Base-by-base conservation (phyloP, 495 filamentous ascomycete genomes). In the Hypoxylon cercidicola region DNA sequence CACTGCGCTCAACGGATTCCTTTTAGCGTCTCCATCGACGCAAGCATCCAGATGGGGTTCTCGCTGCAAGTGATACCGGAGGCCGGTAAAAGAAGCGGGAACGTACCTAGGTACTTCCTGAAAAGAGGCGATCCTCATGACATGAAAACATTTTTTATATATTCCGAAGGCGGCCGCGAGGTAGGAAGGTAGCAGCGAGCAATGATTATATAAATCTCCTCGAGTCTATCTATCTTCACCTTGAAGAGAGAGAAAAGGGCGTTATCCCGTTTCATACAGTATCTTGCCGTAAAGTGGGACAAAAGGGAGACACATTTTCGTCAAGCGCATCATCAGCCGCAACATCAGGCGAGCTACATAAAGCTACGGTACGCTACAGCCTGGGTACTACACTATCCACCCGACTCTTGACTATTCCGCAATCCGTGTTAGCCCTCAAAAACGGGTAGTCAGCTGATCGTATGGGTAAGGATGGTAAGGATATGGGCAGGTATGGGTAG, bases 11-110 rank as follows among this genome's bases (percentile, higher is more conserved):
- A 51, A 57, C 39, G 39, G n/a, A 56, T 44, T 55, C 49, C 10
- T 21, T 34, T 58, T 62, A 58, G 58, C 58, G 58, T 32, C 47
- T 60, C 20, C 46, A 54, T 56, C 45, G 64, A 67, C 59, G 46
- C 53, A 56, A 60, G 55, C 55, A 59, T 64, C 62, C 16, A 39
- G 20, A 34, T 16, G 52, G 46, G 39, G 32, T 54, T 58, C 25
- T 28, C 13, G 34, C 57, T 67, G 64, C 64, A 62, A 54, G 64
- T 67, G 64, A 62, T 62, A 28, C 45, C 44, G 35, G 64, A 62
- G 57, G 20, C 45, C 44, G 35, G 48, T 64, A 64, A 43, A 48
- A 59, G 12, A 59, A 12, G 55, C 19, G 47, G 34, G 9, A 43
- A 35, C 20, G 21, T 55, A 32, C 43, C 37, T 63, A 44, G n/a